phyloP scores from a whole-genome alignment of 73 alveolate species.

The Paraurostyla sp. region DNA sequence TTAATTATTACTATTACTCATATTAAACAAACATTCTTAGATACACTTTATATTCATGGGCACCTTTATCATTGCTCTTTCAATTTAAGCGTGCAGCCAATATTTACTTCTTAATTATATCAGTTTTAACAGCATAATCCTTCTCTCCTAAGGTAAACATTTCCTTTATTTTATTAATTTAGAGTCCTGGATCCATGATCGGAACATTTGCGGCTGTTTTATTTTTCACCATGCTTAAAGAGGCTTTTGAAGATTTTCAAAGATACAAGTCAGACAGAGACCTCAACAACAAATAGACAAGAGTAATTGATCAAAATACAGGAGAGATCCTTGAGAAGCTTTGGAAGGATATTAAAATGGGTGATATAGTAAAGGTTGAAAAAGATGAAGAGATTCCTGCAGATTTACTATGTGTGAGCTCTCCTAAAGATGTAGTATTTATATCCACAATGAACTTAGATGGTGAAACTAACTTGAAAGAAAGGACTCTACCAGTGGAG shows the following conservation, averaged over 20 bases:
- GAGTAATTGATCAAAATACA: constrained; percentile 40
- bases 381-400: constrained; percentile 87
- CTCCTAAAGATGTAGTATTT: constrained; percentile 55
- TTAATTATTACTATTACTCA: too few species aligned
- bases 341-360: constrained; percentile 80
- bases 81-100: constrained; percentile 82
- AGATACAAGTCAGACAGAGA: constrained; percentile 81
- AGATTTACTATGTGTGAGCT: constrained; percentile 72
- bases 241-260: constrained; percentile 80
- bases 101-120: constrained; percentile 79
- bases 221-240: constrained; percentile 80
- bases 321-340: constrained; percentile 3
- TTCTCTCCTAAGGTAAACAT: constrained; percentile 72
- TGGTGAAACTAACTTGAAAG: constrained; percentile 90
- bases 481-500: constrained; percentile 57
- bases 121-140: constrained; percentile 72
- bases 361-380: constrained; percentile 76
- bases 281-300: constrained; percentile 69
- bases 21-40: too few species aligned
- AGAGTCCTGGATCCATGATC: constrained; percentile 75
- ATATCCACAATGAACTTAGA: constrained; percentile 87
- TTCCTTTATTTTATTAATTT: neutral
- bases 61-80: constrained; percentile 77
- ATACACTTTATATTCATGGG: constrained; percentile 63
- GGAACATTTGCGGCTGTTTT: constrained; percentile 82